These are phyloP conservation scores for Cymbopogon citratus DNA, from an alignment of 176 grass and related monocot genomes.

Conservation along the genomic window DNA sequence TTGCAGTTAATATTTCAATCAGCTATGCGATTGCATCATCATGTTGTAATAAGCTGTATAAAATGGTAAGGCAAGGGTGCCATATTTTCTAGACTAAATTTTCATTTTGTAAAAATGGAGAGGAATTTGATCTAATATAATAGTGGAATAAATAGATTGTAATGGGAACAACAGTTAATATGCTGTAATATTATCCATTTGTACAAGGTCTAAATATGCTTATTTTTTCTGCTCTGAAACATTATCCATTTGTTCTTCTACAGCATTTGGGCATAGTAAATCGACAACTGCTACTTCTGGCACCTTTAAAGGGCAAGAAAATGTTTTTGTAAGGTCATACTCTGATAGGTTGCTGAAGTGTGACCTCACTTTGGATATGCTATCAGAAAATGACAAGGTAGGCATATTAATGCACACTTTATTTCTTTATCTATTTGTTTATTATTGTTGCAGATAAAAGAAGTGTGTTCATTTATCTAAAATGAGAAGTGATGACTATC, in stretches of 20 bases:
- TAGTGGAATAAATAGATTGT: neutral
- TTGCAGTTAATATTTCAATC: neutral
- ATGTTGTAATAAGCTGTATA: neutral
- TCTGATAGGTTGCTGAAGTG: slow-evolving; percentile 52
- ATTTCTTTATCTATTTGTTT: neutral
- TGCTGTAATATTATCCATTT: no score
- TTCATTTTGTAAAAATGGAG: neutral
- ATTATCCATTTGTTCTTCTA: slow-evolving; percentile 12
- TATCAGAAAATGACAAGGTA: slow-evolving; percentile 85
- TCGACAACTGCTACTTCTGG: slow-evolving; percentile 27
- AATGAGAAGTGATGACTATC: neutral
- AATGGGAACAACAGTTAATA: neutral
- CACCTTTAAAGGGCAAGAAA: slow-evolving; percentile 40
- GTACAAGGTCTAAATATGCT: neutral
- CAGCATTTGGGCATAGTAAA: slow-evolving; percentile 56
- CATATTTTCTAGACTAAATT: neutral
- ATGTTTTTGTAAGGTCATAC: slow-evolving; percentile 43
- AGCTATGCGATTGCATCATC: neutral
- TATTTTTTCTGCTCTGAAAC: slow-evolving; percentile 13
- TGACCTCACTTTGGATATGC: slow-evolving; percentile 75
- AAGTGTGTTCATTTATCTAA: slow-evolving; percentile 2
- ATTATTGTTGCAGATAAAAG: neutral
- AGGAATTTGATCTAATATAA: neutral
- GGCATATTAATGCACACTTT: slow-evolving; percentile 8
- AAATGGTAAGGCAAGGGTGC: neutral